Conservation (phyloP, 768 basidiomycete genomes). For the Boletus subcaerulescens region DNA sequence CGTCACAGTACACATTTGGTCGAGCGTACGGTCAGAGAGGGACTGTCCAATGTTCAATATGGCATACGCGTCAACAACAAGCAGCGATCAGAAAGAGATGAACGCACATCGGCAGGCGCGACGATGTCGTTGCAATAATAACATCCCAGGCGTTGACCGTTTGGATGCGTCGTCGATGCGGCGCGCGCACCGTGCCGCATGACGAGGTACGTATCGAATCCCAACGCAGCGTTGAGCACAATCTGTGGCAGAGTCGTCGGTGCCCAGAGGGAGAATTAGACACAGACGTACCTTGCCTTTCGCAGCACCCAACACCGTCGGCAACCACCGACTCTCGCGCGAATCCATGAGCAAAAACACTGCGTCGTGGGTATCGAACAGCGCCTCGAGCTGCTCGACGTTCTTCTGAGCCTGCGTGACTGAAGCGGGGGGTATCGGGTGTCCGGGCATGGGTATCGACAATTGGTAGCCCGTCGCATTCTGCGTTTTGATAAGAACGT, state of each 20-base stretch:
- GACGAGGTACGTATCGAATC: constrained; percentile 94
- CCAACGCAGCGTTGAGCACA: constrained; percentile 90
- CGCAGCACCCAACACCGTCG: constrained; percentile 80
- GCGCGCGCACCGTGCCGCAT: constrained; percentile 89
- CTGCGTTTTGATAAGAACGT: constrained; percentile 39
- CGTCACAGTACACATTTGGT: constrained; percentile 99
- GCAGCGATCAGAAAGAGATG: not conserved
- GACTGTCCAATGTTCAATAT: constrained; percentile 35
- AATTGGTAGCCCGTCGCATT: constrained; percentile 77
- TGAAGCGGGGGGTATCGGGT: constrained; percentile 69
- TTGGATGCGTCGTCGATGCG: constrained; percentile 10
- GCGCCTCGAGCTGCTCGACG: constrained; percentile 65
- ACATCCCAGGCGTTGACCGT: constrained; percentile 66
- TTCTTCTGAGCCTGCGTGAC: constrained; percentile 61
- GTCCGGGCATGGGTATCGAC: constrained; percentile 96
- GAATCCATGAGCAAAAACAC: constrained; percentile 97
- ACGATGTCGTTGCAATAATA: constrained; percentile 99
- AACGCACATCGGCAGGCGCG: constrained; percentile 85
- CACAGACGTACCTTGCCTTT: constrained; percentile 70
- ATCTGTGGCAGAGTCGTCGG: constrained; percentile 49
- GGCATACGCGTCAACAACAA: no score
- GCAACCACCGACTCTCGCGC: constrained; percentile 95
- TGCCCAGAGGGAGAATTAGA: not conserved
- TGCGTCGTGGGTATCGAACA: constrained; percentile 85
- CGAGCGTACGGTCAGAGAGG: constrained; percentile 85